Base-by-base conservation (phyloP, 768 basidiomycete species). In the Postia placenta region DNA sequence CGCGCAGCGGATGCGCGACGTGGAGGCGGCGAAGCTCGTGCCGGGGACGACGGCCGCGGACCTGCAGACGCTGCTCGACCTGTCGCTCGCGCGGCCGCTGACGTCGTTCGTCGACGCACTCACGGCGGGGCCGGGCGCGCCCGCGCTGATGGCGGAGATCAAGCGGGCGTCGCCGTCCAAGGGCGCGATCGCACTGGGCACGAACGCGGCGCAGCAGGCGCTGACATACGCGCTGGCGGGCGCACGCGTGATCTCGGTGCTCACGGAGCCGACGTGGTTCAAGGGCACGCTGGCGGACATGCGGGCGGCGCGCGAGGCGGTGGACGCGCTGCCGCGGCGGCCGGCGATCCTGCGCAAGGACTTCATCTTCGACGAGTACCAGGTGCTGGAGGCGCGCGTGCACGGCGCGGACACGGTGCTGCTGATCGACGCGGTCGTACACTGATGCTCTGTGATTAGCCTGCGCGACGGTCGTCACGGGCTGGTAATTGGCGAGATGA, bases 231-330 rank as follows among this genome's bases (percentile, higher is more conserved):
- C 95, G 24, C 78, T 94, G 38, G 83, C 91, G 2, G 95, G 96
- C n/a, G 94, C 94, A 9, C 80, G 86, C 24, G 81, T 89, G 49
- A 97, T 99, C 62, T 96, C 92, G n/a, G 92, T 99, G 39, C 80
- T 99, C 50, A 99, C 96, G 0, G 96, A 98, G 66, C 94, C 96
- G 2, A 91, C 86, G 47, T 97, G 95, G 93, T 99, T 99, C 78
- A 87, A 94, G 57, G 96, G 96, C 19, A 81, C 85, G 11, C 75
- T 99, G 22, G 81, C 87, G 52, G 96, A 99, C 65, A 89, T 99
- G 87, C 79, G 90, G 5, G 82, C 92, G 52, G 93, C 87, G 3
- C 87, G 95, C 17, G 79, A 85, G 58, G 91, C 86, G 26, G 77
- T 98, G 39, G 87, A 89, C 47, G 69, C 81, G 47, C 75, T 98